Evolutionary conservation across 768 basidiomycete species (phyloP).

Genomic region (Suillus tomentosus): DNA sequence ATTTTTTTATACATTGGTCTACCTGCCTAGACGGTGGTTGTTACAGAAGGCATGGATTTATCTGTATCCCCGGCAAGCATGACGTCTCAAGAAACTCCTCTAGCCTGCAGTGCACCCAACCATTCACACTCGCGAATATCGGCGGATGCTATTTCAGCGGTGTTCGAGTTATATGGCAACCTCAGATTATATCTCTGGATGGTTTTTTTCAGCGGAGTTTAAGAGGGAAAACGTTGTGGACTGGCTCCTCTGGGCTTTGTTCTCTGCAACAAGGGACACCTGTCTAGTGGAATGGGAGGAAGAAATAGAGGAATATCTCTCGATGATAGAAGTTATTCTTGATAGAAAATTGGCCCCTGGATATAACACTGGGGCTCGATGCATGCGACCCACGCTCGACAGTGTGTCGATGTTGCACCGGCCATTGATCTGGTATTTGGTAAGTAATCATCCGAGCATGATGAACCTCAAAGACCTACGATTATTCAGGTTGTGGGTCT

Average conservation of each 20-base stretch:
- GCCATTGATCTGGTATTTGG: conserved; percentile 66
- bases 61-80: not conserved
- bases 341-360: conserved; percentile 46
- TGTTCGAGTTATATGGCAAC: conserved; percentile 36
- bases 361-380: conserved; percentile 37
- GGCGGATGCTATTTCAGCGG: conserved; percentile 49
- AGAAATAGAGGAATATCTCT: conserved; percentile 52
- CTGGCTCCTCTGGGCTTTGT: conserved; percentile 70
- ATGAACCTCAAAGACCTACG: not conserved
- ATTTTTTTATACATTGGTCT: conserved; percentile 50
- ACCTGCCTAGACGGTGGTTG: conserved; percentile 44
- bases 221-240: conserved; percentile 52
- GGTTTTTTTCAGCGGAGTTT: conserved; percentile 49
- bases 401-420: conserved; percentile 56
- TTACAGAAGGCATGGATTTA: conserved; percentile 46
- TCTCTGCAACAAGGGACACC: conserved; percentile 41
- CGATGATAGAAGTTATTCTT: conserved; percentile 40
- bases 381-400: conserved; percentile 58
- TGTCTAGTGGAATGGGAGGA: conserved; percentile 43
- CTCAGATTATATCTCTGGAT: conserved; percentile 44
- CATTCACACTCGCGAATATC: conserved; percentile 41
- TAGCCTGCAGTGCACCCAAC: conserved; percentile 40
- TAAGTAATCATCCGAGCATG: conserved; percentile 31
- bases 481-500: conserved; percentile 49
- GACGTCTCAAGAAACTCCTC: not conserved